phyloP scores from a whole-genome alignment of 2,329 filamentous ascomycete genomes.

The Arthrobotrys sinensis region DNA sequence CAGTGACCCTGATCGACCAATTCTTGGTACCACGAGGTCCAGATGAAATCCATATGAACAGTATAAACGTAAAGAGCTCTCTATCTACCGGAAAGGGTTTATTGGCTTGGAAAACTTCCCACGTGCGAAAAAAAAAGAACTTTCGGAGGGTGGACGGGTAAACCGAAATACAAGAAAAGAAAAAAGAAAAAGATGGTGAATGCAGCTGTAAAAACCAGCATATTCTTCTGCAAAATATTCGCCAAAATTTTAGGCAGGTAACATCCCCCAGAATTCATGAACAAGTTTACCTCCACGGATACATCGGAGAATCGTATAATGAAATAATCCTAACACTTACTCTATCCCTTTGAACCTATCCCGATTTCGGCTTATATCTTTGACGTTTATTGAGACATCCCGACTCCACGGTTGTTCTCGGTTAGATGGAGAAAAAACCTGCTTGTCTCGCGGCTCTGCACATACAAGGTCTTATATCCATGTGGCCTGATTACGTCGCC shows the following conservation, averaged over 20 bases:
- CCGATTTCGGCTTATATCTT: slow-evolving; percentile 55
- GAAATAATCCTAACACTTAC: neutral
- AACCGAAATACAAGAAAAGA: slow-evolving; percentile 32
- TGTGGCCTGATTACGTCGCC: slow-evolving; percentile 59
- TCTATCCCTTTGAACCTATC: slow-evolving; percentile 19
- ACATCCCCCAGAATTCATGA: slow-evolving; percentile 12
- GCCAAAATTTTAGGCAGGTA: slow-evolving; percentile 46
- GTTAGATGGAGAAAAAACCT: slow-evolving; percentile 57
- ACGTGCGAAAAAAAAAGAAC: slow-evolving; percentile 42
- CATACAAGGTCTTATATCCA: slow-evolving; percentile 25
- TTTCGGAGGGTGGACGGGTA: slow-evolving; percentile 23
- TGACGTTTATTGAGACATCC: slow-evolving; percentile 48
- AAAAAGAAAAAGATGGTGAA: neutral
- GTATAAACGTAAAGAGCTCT: slow-evolving; percentile 53
- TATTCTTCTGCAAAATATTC: slow-evolving; percentile 3
- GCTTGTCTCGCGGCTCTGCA: slow-evolving; percentile 58
- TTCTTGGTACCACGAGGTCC: slow-evolving; percentile 25
- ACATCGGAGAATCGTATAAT: slow-evolving; percentile 34
- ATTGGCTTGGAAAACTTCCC: slow-evolving; percentile 33
- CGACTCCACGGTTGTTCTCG: slow-evolving; percentile 59
- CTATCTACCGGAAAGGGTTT: slow-evolving; percentile 37
- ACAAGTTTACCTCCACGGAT: slow-evolving; percentile 28
- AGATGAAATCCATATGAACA: slow-evolving; percentile 27
- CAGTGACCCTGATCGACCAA: slow-evolving; percentile 20
- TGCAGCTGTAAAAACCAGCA: neutral